A percentile compares a stretch with the other conserved stretches of the same genome.
Conservation (phyloP, 2,329 filamentous ascomycete species). For the Cylindrodendrum hubeiense region DNA sequence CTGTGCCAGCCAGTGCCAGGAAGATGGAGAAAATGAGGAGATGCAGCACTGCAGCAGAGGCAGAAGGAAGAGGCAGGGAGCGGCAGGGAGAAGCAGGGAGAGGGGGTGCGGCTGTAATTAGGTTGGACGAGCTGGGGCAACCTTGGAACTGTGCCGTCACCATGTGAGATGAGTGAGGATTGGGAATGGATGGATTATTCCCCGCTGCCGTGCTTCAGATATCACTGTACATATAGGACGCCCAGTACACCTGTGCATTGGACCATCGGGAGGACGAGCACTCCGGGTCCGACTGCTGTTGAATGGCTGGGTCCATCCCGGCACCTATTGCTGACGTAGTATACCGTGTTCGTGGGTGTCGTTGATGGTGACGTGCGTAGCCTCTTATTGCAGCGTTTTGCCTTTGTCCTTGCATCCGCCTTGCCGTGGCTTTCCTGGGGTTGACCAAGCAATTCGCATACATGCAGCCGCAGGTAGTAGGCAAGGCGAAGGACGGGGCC, state of each 20-base stretch:
- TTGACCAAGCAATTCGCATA: neutral
- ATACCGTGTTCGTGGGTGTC: neutral
- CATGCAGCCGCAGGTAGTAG: too few species aligned
- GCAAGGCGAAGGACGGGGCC: too few species aligned
- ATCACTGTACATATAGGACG: slow-evolving; percentile 7
- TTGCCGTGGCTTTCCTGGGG: neutral
- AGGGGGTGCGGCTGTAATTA: slow-evolving; percentile 14
- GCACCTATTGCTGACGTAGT: neutral
- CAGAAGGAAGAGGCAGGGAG: neutral
- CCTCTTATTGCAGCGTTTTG: neutral
- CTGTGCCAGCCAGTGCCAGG: too few species aligned
- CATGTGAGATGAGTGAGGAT: slow-evolving; percentile 19
- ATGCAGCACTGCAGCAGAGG: neutral
- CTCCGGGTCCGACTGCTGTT: slow-evolving; percentile 14
- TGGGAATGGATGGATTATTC: slow-evolving; percentile 15
- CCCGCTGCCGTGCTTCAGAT: slow-evolving; percentile 30
- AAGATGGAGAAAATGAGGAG: too few species aligned
- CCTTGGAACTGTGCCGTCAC: slow-evolving; percentile 4
- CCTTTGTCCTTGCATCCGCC: neutral
- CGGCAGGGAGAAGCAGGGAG: slow-evolving; percentile 1
- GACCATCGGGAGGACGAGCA: slow-evolving; percentile 4
- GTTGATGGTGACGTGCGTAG: slow-evolving; percentile 2
- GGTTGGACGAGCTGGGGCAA: slow-evolving; percentile 26
- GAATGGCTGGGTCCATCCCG: slow-evolving; percentile 1
- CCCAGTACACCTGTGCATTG: neutral